Conservation (phyloP, 371 early-diverging fungal species). For the Capniomyces stellatus region DNA sequence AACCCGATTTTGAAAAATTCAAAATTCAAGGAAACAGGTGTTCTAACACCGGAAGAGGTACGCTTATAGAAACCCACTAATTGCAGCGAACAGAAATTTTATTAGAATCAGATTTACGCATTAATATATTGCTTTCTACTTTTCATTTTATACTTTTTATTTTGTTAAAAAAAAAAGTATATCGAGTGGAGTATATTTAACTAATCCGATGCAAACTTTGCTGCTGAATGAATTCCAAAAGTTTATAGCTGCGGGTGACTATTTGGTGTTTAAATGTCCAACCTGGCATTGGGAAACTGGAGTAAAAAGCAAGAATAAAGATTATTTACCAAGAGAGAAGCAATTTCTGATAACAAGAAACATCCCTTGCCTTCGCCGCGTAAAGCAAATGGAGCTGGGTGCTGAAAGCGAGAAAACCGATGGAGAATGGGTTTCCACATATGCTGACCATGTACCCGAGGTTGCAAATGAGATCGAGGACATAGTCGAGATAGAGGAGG, state of each 20-base stretch:
- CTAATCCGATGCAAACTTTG: too few species aligned
- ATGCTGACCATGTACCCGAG: constrained; percentile 28
- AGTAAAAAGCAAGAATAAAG: constrained; percentile 69
- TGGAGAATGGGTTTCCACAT: constrained; percentile 71
- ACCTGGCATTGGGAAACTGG: constrained; percentile 87
- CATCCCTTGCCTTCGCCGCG: constrained; percentile 83
- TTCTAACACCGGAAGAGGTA: constrained; percentile 90
- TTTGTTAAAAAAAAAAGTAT: too few species aligned
- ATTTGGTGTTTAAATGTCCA: constrained; percentile 90
- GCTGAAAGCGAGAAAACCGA: constrained; percentile 41
- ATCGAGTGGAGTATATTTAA: background rate
- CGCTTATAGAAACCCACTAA: constrained; percentile 6
- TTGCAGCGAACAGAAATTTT: background rate
- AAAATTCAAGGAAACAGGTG: constrained; percentile 83
- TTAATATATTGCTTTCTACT: background rate
- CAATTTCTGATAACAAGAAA: constrained; percentile 90
- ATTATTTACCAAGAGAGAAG: constrained; percentile 81
- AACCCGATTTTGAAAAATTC: constrained; percentile 85
- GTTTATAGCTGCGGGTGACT: constrained; percentile 94
- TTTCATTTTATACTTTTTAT: background rate
- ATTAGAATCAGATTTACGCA: background rate
- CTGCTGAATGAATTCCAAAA: constrained; percentile 13
- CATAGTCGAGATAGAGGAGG: constrained; percentile 44
- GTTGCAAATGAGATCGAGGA: constrained; percentile 37
- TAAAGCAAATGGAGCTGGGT: constrained; percentile 65